phyloP scores from a whole-genome alignment of 2,329 filamentous ascomycete genomes.

The Aspergillus sp. region DNA sequence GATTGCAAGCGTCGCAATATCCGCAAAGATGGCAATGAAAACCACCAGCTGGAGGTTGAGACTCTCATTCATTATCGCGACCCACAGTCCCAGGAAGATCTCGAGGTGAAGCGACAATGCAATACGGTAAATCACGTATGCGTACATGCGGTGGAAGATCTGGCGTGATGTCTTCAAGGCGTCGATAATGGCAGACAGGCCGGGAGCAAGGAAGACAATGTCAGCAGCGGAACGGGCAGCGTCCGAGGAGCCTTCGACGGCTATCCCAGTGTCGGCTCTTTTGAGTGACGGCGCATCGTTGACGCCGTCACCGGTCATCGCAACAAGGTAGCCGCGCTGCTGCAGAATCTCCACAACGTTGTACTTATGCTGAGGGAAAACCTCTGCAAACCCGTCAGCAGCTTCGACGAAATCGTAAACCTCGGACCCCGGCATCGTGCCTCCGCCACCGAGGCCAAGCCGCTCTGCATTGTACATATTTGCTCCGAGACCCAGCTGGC shows the following conservation, averaged over 20 bases:
- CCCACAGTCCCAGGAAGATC: conserved; percentile 87
- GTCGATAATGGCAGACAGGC: conserved; percentile 85
- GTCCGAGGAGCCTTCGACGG: conserved; percentile 84
- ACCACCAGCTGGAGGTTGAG: conserved; percentile 82
- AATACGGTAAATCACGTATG: conserved; percentile 92
- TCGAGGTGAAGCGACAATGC: conserved; percentile 83
- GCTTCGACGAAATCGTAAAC: conserved; percentile 93
- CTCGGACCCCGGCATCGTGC: conserved; percentile 87
- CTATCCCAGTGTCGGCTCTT: conserved; percentile 94
- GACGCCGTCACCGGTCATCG: conserved; percentile 94
- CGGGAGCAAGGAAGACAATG: conserved; percentile 86
- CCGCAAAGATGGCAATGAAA: conserved; percentile 90
- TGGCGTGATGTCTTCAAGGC: conserved; percentile 86
- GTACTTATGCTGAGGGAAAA: conserved; percentile 94
- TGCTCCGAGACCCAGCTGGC: conserved; percentile 81
- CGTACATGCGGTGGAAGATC: conserved; percentile 96
- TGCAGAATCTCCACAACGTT: conserved; percentile 88
- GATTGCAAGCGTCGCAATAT: conserved; percentile 84
- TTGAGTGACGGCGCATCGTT: conserved; percentile 89
- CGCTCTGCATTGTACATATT: conserved; percentile 92
- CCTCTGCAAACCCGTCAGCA: conserved; percentile 89
- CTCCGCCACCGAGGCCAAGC: conserved; percentile 78
- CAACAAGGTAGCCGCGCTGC: conserved; percentile 85
- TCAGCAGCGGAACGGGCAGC: conserved; percentile 85
- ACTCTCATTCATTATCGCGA: conserved; percentile 73